phyloP scores from a whole-genome alignment of 495 filamentous ascomycete genomes.

The Ascodesmis nigricans region DNA sequence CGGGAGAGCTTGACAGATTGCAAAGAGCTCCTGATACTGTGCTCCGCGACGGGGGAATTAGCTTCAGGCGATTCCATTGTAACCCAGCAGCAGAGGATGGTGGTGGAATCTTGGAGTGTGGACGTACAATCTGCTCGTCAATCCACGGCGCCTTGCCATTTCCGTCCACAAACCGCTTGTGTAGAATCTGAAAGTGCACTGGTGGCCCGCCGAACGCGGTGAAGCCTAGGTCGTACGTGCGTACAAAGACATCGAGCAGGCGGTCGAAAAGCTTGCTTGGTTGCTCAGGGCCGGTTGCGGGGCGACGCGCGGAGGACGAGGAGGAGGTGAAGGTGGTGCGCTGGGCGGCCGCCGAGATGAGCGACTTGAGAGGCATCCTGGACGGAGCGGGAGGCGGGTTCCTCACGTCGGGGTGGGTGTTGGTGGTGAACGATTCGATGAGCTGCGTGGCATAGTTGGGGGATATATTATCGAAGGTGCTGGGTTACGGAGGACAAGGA shows the following conservation, averaged over 20 bases:
- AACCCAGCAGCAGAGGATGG: neutral
- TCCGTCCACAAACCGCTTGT: conserved; percentile 40
- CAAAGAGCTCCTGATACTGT: conserved; percentile 68
- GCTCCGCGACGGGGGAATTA: neutral
- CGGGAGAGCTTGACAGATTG: conserved; percentile 50
- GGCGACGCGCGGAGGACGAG: no score
- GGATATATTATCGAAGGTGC: no score
- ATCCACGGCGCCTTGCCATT: conserved; percentile 38
- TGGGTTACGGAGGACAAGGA: no score
- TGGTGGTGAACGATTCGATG: no score
- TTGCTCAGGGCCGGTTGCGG: no score
- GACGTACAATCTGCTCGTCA: conserved; percentile 44
- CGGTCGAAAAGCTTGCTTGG: conserved; percentile 2
- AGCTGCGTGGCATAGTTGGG: no score
- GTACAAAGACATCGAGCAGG: conserved; percentile 23
- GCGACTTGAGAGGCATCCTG: no score
- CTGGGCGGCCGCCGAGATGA: no score
- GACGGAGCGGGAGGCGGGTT: no score
- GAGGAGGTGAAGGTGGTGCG: no score
- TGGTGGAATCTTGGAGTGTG: neutral
- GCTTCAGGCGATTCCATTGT: neutral
- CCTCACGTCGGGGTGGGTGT: no score
- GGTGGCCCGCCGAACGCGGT: conserved; percentile 39
- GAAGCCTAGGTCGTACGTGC: conserved; percentile 38
- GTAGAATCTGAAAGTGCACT: conserved; percentile 39